Evolutionary conservation across 1,284 basidiomycete species (phyloP), one percentile per base, ranked within the genome.

Genomic region (Marasmius sp.): DNA sequence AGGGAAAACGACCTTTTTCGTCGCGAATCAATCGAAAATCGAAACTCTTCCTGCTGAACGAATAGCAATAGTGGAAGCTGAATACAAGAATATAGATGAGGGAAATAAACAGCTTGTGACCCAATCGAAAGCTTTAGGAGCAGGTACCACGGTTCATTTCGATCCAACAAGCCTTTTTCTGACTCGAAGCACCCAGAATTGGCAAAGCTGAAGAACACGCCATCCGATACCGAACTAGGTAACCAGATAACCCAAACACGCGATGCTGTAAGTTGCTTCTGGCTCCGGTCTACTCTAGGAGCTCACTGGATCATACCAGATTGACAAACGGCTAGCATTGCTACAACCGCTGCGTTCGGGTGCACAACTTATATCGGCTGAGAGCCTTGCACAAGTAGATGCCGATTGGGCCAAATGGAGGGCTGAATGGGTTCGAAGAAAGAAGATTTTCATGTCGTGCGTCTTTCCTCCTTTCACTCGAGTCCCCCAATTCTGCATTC

Each of bases 1-100:
- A 90, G 93, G 92, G 12, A 96, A 95, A 73, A 91, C 88, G 14
- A 89, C 87, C 0, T 89, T 92, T 71, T 93, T 91, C 67, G 91
- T 93, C n/a, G 83, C 82, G 16, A 91, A 92, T 66, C 89, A 92
- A 71, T 80, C 81, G 7, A 86, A 83, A 51, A 77, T 91, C 38
- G 83, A 86, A 41, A 79, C 84, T 18, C 77, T 91, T 61, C 81
- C 86, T 1, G 70, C 81, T 2, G 83, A 85, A 53, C 81, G 87
- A 64, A 75, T 92, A 39, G 79, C 85, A 27, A 74, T 75, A 1
- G 75, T 89, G 12, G 85, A 90, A 68, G 70, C 71, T 0, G 85
- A 91, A 64, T 76, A 81, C 63, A 83, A 84, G 62, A 66, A 70
- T 6, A 69, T 88, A 9, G 86, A 88, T 34, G 90, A 88, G 57